Evolutionary conservation across 2,329 filamentous ascomycete species (phyloP).

Genomic region (Aspergillus viridinutans): DNA sequence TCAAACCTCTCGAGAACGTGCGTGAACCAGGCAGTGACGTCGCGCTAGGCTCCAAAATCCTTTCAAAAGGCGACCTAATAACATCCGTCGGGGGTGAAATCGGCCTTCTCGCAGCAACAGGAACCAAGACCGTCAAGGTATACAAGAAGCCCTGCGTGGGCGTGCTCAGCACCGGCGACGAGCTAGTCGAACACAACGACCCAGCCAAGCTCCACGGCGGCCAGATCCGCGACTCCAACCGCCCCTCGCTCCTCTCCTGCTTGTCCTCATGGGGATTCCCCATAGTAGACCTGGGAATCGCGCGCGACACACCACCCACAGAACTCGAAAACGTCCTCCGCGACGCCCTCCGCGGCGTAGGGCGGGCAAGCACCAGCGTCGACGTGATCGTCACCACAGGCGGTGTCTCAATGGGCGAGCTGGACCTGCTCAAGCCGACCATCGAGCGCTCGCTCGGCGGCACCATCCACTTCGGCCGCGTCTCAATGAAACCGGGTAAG

Average conservation of each 20-base stretch:
- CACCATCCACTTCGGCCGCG: slow-evolving; percentile 92
- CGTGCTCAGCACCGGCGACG: slow-evolving; percentile 89
- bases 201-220: slow-evolving; percentile 64
- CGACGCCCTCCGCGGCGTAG: slow-evolving; percentile 58
- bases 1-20: slow-evolving; percentile 79
- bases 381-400: slow-evolving; percentile 89
- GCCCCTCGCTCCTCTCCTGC: slow-evolving; percentile 79
- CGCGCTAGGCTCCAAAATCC: slow-evolving; percentile 61
- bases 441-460: slow-evolving; percentile 86
- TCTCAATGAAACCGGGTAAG: slow-evolving; percentile 97
- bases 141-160: slow-evolving; percentile 77
- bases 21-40: slow-evolving; percentile 90
- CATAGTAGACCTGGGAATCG: slow-evolving; percentile 81
- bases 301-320: slow-evolving; percentile 52
- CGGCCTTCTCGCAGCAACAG: slow-evolving; percentile 81
- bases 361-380: slow-evolving; percentile 45
- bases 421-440: slow-evolving; percentile 93
- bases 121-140: slow-evolving; percentile 64
- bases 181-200: slow-evolving; percentile 71
- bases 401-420: slow-evolving; percentile 95
- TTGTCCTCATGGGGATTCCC: slow-evolving; percentile 70
- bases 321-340: slow-evolving; percentile 74
- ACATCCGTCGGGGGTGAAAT: slow-evolving; percentile 86
- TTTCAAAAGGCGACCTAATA: slow-evolving; percentile 75
- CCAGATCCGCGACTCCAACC: slow-evolving; percentile 90